These are phyloP conservation scores for Fulvia fulva DNA, from an alignment of 2,329 filamentous ascomycete genomes.

Conservation along the genomic window DNA sequence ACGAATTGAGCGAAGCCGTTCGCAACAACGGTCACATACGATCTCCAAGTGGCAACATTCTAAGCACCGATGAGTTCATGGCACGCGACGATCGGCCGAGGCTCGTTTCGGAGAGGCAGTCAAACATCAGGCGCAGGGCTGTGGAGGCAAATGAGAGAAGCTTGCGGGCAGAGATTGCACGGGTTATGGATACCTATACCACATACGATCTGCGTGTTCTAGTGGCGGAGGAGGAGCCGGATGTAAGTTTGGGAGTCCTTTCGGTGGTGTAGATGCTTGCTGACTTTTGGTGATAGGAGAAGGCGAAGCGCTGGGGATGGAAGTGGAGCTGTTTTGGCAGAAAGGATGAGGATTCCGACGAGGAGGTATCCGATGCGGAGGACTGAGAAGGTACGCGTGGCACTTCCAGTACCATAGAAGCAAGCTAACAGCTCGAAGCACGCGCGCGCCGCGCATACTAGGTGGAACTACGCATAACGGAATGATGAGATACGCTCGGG, in stretches of 20 bases:
- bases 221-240: too few species aligned
- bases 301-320: background rate
- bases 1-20: constrained; percentile 26
- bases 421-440: too few species aligned
- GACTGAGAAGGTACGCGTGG: too few species aligned
- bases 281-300: too few species aligned
- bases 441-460: too few species aligned
- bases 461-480: too few species aligned
- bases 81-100: constrained; percentile 29
- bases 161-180: background rate
- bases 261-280: too few species aligned
- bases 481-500: too few species aligned
- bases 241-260: too few species aligned
- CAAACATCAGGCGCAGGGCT: constrained; percentile 26
- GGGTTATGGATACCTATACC: background rate
- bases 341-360: background rate
- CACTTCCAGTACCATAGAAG: too few species aligned
- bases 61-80: constrained; percentile 25
- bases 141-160: background rate
- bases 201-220: too few species aligned
- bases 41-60: constrained; percentile 32
- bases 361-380: too few species aligned
- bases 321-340: background rate
- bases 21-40: constrained; percentile 22
- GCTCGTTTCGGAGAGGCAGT: constrained; percentile 36